These are phyloP conservation scores for Jackrogersella minutella DNA, from an alignment of 495 filamentous ascomycete species.

Conservation along the genomic window DNA sequence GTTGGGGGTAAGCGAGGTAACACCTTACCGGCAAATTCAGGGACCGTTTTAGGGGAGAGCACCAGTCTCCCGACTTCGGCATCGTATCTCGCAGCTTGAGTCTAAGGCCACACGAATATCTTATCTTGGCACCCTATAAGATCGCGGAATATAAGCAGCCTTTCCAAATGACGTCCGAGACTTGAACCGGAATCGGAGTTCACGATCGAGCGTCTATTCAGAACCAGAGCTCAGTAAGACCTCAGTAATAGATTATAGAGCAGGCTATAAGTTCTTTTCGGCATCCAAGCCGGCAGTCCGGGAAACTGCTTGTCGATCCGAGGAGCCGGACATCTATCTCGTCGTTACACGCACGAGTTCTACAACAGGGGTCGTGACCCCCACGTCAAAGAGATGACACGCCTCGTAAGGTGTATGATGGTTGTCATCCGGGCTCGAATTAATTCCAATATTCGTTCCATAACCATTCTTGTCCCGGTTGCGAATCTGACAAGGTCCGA, in stretches of 20 bases:
- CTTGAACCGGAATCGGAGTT: constrained; percentile 16
- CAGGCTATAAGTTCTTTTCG: constrained; percentile 8
- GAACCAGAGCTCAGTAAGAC: too few relatives aligned
- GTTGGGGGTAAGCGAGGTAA: constrained; percentile 7
- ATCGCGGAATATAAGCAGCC: constrained; percentile 13
- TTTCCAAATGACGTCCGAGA: constrained; percentile 2
- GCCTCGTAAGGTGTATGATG: constrained; percentile 12
- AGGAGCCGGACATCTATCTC: constrained; percentile 22
- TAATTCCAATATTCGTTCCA: constrained; percentile 30
- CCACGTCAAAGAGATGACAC: constrained; percentile 22
- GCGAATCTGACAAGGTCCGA: constrained; percentile 36
- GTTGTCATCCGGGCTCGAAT: constrained; percentile 5
- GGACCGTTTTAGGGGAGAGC: constrained; percentile 2
- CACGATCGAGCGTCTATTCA: constrained; percentile 1
- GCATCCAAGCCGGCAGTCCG: constrained; percentile 33
- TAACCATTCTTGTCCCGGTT: constrained; percentile 18
- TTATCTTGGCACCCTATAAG: constrained; percentile 26
- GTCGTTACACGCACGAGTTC: not conserved
- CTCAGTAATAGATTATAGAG: not conserved
- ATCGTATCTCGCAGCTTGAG: constrained; percentile 2
- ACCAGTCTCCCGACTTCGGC: constrained; percentile 33
- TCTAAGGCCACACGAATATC: not conserved
- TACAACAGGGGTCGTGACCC: constrained; percentile 32
- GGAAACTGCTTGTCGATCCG: constrained; percentile 16
- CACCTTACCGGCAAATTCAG: constrained; percentile 35